These are phyloP conservation scores for Cyclotella kingstonii DNA, from an alignment of 108 stramenopile species.

Conservation along the genomic window DNA sequence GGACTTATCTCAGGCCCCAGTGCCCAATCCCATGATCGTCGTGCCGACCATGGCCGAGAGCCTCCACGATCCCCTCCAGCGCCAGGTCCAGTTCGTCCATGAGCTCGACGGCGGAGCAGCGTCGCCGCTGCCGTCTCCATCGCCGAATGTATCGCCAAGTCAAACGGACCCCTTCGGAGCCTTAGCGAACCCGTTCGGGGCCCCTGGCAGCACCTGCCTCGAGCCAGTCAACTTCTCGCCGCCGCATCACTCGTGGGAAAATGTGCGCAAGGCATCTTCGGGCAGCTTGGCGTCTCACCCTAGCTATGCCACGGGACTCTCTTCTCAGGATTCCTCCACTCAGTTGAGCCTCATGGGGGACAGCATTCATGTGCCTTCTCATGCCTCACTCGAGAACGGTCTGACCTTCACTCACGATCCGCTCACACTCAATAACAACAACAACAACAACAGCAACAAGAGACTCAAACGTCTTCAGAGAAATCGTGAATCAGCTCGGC, in stretches of 20 bases:
- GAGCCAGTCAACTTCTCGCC: conserved; percentile 2
- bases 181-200: background rate
- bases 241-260: background rate
- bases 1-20: background rate
- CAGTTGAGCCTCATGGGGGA: background rate
- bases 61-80: too few relatives aligned
- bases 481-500: conserved; percentile 93
- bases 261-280: conserved; percentile 5
- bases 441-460: conserved; percentile 8
- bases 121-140: background rate
- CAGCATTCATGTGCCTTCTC: background rate
- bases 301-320: background rate
- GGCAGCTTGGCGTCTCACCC: conserved; percentile 3
- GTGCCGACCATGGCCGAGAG: background rate
- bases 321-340: conserved; percentile 6
- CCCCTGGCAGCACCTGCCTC: background rate
- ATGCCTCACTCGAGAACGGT: background rate
- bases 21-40: conserved; percentile 5
- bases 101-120: background rate
- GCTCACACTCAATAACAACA: conserved; percentile 1
- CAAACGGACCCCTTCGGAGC: background rate
- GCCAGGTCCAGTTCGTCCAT: too few relatives aligned
- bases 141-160: background rate
- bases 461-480: conserved; percentile 88
- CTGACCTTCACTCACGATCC: background rate